These are phyloP conservation scores for Mucor piriformis DNA, from an alignment of 371 early-diverging fungal genomes.

Conservation along the genomic window DNA sequence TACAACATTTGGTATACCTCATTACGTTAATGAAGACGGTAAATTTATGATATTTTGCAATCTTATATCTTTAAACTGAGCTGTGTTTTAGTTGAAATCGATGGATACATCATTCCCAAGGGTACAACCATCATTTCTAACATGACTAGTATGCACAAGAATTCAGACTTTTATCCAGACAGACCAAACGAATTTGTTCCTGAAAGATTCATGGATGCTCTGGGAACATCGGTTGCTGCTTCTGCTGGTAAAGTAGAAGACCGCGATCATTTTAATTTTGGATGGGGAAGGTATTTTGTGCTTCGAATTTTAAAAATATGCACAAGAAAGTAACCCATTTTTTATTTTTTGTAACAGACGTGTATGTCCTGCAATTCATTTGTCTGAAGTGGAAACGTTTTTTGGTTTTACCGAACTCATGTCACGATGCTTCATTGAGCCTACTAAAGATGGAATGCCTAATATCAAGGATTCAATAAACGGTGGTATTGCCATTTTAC, in stretches of 20 bases:
- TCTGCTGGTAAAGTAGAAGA: slow-evolving; percentile 9
- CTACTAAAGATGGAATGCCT: background rate
- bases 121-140: slow-evolving; percentile 6
- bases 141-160: slow-evolving; percentile 1
- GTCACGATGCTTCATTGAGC: slow-evolving; percentile 7
- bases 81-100: slow-evolving; percentile 1
- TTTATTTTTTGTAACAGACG: too few relatives aligned
- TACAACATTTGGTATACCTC: slow-evolving; percentile 10
- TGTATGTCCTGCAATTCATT: slow-evolving; percentile 21
- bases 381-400: slow-evolving; percentile 10
- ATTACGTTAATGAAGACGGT: slow-evolving; percentile 12
- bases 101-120: slow-evolving; percentile 15
- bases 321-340: too few relatives aligned
- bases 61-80: background rate
- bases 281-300: slow-evolving; percentile 22
- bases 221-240: slow-evolving; percentile 1
- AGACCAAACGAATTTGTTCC: slow-evolving; percentile 8
- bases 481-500: background rate
- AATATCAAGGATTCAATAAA: background rate
- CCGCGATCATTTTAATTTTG: slow-evolving; percentile 21
- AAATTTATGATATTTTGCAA: background rate
- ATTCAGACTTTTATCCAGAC: background rate
- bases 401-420: background rate
- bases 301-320: too few relatives aligned
- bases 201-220: slow-evolving; percentile 9